phyloP scores from a whole-genome alignment of 2,329 filamentous ascomycete species.

The Aspergillus novoparasiticus region DNA sequence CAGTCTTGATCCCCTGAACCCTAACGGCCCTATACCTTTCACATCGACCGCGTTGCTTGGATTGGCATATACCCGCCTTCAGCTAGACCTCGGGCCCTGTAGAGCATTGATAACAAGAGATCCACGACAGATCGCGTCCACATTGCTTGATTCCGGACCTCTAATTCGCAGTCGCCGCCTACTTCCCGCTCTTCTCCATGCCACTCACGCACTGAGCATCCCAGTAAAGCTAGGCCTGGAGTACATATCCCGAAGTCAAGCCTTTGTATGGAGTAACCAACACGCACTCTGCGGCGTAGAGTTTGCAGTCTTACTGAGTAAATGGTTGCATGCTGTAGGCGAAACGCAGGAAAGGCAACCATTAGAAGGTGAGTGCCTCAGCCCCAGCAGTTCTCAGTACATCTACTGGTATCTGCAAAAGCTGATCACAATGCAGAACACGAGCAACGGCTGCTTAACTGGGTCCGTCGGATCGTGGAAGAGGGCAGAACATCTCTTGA shows the following conservation, averaged over 20 bases:
- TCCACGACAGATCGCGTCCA: conserved; percentile 48
- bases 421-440: conserved; percentile 10
- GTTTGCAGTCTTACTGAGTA: conserved; percentile 26
- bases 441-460: conserved; percentile 17
- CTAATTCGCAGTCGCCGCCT: conserved; percentile 56
- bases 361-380: conserved; percentile 11
- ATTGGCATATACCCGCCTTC: conserved; percentile 54
- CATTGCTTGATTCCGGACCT: conserved; percentile 51
- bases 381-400: not conserved
- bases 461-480: conserved; percentile 27
- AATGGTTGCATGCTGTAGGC: conserved; percentile 25
- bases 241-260: conserved; percentile 22
- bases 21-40: conserved; percentile 63
- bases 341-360: conserved; percentile 3
- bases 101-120: conserved; percentile 65
- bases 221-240: conserved; percentile 28
- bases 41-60: conserved; percentile 66
- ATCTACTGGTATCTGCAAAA: not conserved
- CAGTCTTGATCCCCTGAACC: conserved; percentile 31
- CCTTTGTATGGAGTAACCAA: conserved; percentile 28
- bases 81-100: conserved; percentile 24
- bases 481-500: conserved; percentile 22
- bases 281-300: conserved; percentile 29
- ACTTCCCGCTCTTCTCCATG: conserved; percentile 65
- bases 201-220: conserved; percentile 68